Conservation (phyloP, 331 rosid genomes). For the Acacia concinna region DNA sequence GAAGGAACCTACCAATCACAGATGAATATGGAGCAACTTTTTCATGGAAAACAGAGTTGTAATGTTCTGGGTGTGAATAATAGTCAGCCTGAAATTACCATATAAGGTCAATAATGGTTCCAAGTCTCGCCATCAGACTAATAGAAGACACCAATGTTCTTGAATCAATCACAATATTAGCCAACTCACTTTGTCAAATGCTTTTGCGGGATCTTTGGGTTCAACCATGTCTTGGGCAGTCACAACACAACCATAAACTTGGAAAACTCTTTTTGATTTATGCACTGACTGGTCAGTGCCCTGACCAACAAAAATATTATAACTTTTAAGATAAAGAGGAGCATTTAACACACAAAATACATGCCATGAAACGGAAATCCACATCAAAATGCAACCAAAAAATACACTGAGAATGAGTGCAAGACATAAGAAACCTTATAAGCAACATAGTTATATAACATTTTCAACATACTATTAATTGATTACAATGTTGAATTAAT, state of each 20-base stretch:
- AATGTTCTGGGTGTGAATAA: slow-evolving; percentile 89
- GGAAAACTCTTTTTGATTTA: slow-evolving; percentile 71
- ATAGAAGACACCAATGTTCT: background rate
- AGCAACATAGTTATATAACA: slow-evolving; percentile 11
- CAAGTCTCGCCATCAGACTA: slow-evolving; percentile 8
- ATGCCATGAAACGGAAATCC: background rate
- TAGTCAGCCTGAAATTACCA: slow-evolving; percentile 77
- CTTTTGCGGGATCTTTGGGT: slow-evolving; percentile 52
- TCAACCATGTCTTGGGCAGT: slow-evolving; percentile 77
- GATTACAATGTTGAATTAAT: background rate
- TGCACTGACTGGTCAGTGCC: slow-evolving; percentile 48
- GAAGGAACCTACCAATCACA: slow-evolving; percentile 67
- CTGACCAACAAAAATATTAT: slow-evolving; percentile 40
- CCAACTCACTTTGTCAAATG: slow-evolving; percentile 72
- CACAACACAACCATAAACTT: slow-evolving; percentile 87
- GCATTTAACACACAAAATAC: background rate
- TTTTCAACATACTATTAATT: slow-evolving; percentile 9
- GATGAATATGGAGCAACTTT: slow-evolving; percentile 81
- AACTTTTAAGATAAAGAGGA: slow-evolving; percentile 2
- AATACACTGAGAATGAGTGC: background rate
- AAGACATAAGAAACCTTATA: slow-evolving; percentile 18
- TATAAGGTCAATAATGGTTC: slow-evolving; percentile 28
- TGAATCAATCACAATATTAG: background rate
- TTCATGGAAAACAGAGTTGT: slow-evolving; percentile 79
- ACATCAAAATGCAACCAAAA: background rate